A percentile compares a stretch with the other conserved stretches of the same genome.
Conservation (phyloP, 2,329 filamentous ascomycete genomes). For the Cryphonectria naterciae region DNA sequence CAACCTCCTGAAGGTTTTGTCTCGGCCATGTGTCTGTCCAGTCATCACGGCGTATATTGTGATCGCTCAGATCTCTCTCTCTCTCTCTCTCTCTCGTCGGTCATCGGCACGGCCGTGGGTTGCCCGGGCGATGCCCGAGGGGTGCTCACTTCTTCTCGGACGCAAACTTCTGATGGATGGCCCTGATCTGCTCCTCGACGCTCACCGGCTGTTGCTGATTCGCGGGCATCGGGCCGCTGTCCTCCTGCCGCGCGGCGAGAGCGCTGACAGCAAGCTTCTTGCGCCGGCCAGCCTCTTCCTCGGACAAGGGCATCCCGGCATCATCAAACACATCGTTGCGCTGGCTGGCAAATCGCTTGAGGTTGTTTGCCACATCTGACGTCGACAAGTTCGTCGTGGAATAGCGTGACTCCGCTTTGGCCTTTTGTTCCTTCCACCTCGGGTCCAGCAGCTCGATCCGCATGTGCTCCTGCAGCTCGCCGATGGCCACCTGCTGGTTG, state of each 20-base stretch:
- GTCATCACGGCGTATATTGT: background rate
- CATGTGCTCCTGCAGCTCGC: constrained; percentile 91
- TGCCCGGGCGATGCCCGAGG: background rate
- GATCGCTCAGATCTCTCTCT: background rate
- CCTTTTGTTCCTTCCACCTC: constrained; percentile 93
- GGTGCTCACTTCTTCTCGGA: constrained; percentile 39
- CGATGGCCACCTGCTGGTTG: constrained; percentile 83
- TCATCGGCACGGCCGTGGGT: background rate
- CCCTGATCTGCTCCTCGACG: constrained; percentile 82
- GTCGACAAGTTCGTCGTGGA: constrained; percentile 86
- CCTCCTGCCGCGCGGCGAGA: constrained; percentile 69
- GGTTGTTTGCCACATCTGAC: constrained; percentile 86
- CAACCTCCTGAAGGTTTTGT: background rate
- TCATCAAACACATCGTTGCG: constrained; percentile 86
- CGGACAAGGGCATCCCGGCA: constrained; percentile 68
- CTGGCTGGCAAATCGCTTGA: constrained; percentile 92
- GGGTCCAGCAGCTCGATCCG: constrained; percentile 93
- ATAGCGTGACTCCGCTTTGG: constrained; percentile 82
- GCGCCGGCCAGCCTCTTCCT: constrained; percentile 74
- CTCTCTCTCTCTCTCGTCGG: no score
- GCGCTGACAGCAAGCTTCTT: constrained; percentile 72
- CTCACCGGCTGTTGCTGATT: constrained; percentile 70
- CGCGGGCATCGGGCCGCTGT: constrained; percentile 57
- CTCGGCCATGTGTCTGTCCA: background rate
- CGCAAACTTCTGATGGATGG: constrained; percentile 60